Evolutionary conservation across 2,329 filamentous ascomycete genomes (phyloP), one percentile per base, ranked within the genome.

Genomic region (Cladophialophora psammophila): DNA sequence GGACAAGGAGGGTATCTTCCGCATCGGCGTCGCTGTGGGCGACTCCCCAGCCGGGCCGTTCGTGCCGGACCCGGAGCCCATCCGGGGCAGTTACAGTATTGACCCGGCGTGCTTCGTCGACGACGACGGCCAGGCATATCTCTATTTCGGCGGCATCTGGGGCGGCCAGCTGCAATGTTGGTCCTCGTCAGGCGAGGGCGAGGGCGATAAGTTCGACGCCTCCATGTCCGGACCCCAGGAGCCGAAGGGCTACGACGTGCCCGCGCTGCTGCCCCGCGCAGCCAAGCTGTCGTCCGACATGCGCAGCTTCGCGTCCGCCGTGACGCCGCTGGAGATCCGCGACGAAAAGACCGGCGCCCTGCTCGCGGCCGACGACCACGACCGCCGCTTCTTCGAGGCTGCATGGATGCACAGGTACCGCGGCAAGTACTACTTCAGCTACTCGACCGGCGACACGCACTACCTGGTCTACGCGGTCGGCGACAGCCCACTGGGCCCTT

Each of bases 61-160:
- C 77, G 81, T 73, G 26, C 83, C 91, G 0, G 88, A 93, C 68
- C 81, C 86, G 7, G 81, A 86, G 64, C 85, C 85, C 12, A 92
- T 94, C 74, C 76, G 81, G 59, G 91, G 90, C 1, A 90, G 86
- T 71, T 93, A 88, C 79, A 91, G 88, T 74, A 93, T 94, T 74
- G 91, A 94, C 75, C 91, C 91, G 0, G 91, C 91, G 12, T 84
- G 83, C 38, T 92, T 93, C 70, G 90, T 93, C 15, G 91, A 94
- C 75, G 87, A 86, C 53, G 86, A 90, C 71, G 86, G 83, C 9
- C 76, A 84, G 60, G 87, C 85, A 2, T 91, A 91, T 75, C 76
- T 91, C 26, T 94, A 93, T 78, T 93, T 93, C 72, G 91, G 91
- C 53, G 91, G 91, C 0, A 84, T 94, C 26, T 94, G 91, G 91